These are phyloP conservation scores for Trichoderma arundinaceum DNA, from an alignment of 2,329 filamentous ascomycete genomes.

Conservation along the genomic window DNA sequence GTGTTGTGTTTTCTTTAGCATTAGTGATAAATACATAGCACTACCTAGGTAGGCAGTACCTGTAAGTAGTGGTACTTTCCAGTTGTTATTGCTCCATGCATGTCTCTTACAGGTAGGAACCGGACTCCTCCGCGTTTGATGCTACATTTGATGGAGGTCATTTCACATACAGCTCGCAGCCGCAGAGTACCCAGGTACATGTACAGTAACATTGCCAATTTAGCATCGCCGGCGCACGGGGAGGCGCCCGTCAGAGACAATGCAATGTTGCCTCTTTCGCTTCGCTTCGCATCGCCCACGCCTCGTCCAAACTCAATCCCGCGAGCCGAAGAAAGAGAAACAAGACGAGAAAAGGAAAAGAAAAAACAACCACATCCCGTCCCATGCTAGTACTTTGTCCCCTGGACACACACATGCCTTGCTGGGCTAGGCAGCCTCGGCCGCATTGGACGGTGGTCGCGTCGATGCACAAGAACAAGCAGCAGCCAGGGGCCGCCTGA, in stretches of 20 bases:
- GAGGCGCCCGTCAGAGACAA: background rate
- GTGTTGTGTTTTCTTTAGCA: too few species aligned
- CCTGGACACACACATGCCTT: conserved; percentile 37
- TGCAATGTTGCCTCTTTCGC: conserved; percentile 7
- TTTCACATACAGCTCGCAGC: background rate
- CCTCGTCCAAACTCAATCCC: background rate
- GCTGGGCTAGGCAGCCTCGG: conserved; percentile 31
- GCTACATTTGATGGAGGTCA: conserved; percentile 11
- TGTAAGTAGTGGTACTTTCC: too few species aligned
- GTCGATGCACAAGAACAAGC: conserved; percentile 38
- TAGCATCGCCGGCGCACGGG: background rate
- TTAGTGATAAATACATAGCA: too few species aligned
- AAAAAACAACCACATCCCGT: background rate
- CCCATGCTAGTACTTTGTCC: background rate
- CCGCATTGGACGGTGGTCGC: conserved; percentile 36
- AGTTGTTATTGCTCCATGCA: too few species aligned
- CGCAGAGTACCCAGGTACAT: conserved; percentile 9
- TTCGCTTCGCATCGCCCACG: conserved; percentile 3
- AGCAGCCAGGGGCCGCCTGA: conserved; percentile 28
- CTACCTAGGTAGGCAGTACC: too few species aligned
- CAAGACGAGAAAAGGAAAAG: background rate
- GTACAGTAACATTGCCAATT: conserved; percentile 11
- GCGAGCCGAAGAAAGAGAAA: background rate
- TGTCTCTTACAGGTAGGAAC: background rate
- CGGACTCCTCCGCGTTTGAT: conserved; percentile 16